These are phyloP conservation scores for Scytalidium lignicola DNA, from an alignment of 2,329 filamentous ascomycete species.

Conservation along the genomic window DNA sequence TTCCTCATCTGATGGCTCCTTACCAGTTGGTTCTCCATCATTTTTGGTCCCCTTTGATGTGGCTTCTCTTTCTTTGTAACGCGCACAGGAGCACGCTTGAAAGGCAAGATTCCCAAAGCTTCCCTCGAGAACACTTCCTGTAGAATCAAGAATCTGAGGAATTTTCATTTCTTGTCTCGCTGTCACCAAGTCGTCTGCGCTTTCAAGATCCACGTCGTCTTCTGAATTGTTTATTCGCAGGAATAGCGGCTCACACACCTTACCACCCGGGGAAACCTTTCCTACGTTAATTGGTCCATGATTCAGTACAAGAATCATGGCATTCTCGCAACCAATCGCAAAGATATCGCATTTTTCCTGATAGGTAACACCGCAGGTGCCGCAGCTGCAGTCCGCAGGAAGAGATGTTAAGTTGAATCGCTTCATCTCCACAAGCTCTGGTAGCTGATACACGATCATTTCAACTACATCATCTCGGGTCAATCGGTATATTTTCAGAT, in stretches of 20 bases:
- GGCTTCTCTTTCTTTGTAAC: no score
- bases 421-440: slow-evolving; percentile 1
- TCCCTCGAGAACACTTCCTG: not conserved
- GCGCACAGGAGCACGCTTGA: no score
- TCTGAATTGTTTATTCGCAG: slow-evolving; percentile 1
- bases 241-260: slow-evolving; percentile 3
- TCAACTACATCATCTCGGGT: slow-evolving; percentile 4
- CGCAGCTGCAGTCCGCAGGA: slow-evolving; percentile 2
- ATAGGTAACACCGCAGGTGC: slow-evolving; percentile 2
- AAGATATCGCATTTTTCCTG: not conserved
- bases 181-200: not conserved
- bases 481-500: slow-evolving; percentile 1
- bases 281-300: not conserved
- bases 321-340: not conserved
- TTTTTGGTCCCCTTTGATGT: not conserved
- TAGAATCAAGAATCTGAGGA: slow-evolving; percentile 1
- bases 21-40: not conserved
- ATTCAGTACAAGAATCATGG: no score
- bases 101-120: not conserved
- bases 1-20: no score
- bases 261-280: not conserved
- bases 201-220: not conserved
- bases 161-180: not conserved
- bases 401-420: slow-evolving; percentile 3
- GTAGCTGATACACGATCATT: slow-evolving; percentile 1